These are phyloP conservation scores for Daldinia childiae DNA, from an alignment of 495 filamentous ascomycete genomes.

Conservation along the genomic window DNA sequence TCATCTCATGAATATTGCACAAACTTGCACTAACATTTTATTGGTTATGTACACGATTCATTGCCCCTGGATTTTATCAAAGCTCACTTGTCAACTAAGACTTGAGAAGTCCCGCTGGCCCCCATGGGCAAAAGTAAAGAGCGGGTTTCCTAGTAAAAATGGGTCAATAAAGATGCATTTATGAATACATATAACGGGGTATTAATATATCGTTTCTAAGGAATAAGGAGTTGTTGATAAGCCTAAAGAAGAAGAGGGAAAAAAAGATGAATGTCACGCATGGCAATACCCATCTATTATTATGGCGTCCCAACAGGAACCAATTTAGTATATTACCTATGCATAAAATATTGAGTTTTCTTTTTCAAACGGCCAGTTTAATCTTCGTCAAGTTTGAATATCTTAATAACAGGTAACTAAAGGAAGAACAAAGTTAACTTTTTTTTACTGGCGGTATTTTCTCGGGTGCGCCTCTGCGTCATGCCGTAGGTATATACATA, in stretches of 20 bases:
- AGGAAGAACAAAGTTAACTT: not conserved
- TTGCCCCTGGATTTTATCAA: constrained; percentile 18
- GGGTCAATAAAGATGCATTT: not conserved
- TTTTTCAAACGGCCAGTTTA: not conserved
- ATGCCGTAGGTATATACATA: constrained; percentile 21
- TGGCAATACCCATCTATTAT: not conserved
- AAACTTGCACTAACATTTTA: constrained; percentile 1
- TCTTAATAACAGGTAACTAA: too few species aligned
- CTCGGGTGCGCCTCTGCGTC: constrained; percentile 34
- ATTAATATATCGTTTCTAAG: not conserved
- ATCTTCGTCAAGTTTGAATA: not conserved
- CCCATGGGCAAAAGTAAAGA: not conserved
- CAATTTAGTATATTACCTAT: not conserved
- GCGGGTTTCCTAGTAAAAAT: not conserved
- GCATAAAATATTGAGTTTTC: not conserved
- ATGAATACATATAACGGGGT: not conserved
- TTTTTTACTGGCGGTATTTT: constrained; percentile 27
- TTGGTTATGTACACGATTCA: constrained; percentile 27
- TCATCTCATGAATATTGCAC: constrained; percentile 2
- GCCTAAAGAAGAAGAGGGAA: not conserved
- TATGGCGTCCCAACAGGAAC: not conserved
- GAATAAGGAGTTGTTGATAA: not conserved
- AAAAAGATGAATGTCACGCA: not conserved
- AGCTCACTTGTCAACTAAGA: constrained; percentile 8
- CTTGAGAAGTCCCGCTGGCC: constrained; percentile 1